phyloP scores from a whole-genome alignment of 1,139 yeast species.

The Candida labiduridarum region DNA sequence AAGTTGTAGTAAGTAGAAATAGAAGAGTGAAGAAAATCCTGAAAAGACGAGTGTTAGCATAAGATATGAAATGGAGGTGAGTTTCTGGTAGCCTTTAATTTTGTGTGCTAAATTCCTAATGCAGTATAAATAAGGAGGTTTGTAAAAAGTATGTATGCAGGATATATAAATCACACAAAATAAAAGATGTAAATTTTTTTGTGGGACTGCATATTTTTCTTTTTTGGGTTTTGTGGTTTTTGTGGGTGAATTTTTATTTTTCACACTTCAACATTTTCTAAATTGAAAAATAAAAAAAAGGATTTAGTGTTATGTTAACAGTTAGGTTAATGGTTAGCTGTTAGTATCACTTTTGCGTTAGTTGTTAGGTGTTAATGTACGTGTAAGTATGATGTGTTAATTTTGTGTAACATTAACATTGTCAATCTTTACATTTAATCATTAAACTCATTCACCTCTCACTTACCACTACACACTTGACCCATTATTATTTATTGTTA shows the following conservation, averaged over 20 bases:
- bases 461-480: neutral
- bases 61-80: too few relatives aligned
- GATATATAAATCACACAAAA: too few relatives aligned
- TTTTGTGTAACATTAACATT: neutral
- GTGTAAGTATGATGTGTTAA: neutral
- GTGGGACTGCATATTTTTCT: too few relatives aligned
- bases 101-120: neutral
- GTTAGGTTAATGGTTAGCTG: neutral
- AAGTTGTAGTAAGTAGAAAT: neutral
- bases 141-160: too few relatives aligned
- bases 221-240: neutral
- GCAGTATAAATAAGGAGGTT: neutral
- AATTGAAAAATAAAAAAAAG: neutral
- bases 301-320: neutral
- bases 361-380: neutral
- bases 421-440: constrained; percentile 7
- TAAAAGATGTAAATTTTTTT: too few relatives aligned
- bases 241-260: neutral
- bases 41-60: neutral
- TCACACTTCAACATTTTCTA: neutral
- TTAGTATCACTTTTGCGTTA: neutral
- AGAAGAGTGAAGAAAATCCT: neutral
- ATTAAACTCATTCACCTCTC: constrained; percentile 3
- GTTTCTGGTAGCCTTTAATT: too few relatives aligned
- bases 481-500: neutral